Conservation (phyloP, 805 yeast genomes). For the Isabelozyma rhagii region DNA sequence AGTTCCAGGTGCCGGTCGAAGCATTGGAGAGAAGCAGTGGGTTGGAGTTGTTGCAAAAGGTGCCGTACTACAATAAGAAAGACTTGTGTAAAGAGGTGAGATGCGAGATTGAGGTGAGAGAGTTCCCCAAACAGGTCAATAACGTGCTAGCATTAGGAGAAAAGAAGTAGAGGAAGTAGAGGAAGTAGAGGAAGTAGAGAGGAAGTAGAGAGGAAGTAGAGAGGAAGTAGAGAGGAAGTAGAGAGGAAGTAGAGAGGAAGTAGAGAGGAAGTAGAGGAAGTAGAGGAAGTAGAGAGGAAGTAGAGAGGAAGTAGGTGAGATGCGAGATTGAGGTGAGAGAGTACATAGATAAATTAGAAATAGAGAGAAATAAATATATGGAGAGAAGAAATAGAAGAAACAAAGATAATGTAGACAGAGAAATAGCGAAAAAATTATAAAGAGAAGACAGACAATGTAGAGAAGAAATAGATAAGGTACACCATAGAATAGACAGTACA, state of each 20-base stretch:
- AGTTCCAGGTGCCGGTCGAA: conserved; percentile 84
- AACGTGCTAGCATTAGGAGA: conserved; percentile 5
- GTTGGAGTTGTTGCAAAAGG: conserved; percentile 68
- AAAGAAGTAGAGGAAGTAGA: neutral
- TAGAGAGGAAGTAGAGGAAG: neutral
- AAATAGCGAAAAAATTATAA: too few species aligned
- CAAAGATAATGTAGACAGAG: too few species aligned
- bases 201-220: neutral
- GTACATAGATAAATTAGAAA: conserved; percentile 21
- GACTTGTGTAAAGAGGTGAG: conserved; percentile 76
- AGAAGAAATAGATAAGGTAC: too few species aligned
- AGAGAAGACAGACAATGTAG: too few species aligned
- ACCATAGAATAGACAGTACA: too few species aligned
- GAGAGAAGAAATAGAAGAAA: too few species aligned
- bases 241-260: neutral
- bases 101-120: conserved; percentile 80
- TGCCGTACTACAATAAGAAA: conserved; percentile 54
- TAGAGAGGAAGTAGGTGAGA: conserved; percentile 73
- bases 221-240: neutral
- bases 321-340: conserved; percentile 84
- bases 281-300: conserved; percentile 28
- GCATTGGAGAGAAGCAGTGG: conserved; percentile 89
- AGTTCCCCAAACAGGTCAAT: conserved; percentile 52
- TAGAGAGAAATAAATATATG: neutral
- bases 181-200: neutral